A percentile compares a stretch with the other conserved stretches of the same genome.
Evolutionary conservation across 2,329 filamentous ascomycete genomes (phyloP).

Genomic region (Neofusicoccum ribis): DNA sequence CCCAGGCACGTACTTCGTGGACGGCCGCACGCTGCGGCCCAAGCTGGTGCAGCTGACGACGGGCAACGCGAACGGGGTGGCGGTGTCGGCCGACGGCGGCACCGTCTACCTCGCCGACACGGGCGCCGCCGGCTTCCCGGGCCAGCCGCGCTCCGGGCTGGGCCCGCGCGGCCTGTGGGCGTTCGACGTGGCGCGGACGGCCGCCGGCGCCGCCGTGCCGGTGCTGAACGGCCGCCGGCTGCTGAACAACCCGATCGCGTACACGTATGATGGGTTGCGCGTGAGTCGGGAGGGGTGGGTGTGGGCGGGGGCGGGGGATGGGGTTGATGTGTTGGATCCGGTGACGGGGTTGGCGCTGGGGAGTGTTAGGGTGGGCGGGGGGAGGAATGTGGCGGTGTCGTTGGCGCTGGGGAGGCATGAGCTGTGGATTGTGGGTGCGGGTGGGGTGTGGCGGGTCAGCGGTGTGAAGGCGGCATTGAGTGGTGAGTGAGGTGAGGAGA

Average conservation of each 20-base stretch:
- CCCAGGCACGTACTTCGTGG: slow-evolving; percentile 20
- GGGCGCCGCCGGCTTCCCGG: not conserved
- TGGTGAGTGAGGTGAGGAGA: too few relatives aligned
- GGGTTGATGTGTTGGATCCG: slow-evolving; percentile 24
- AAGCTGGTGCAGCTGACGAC: slow-evolving; percentile 21
- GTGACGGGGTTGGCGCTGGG: too few relatives aligned
- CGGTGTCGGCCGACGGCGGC: slow-evolving; percentile 5
- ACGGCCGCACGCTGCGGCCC: slow-evolving; percentile 22
- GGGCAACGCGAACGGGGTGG: slow-evolving; percentile 23
- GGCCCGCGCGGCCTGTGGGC: slow-evolving; percentile 21
- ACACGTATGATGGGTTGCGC: slow-evolving; percentile 22
- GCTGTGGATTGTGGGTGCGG: too few relatives aligned
- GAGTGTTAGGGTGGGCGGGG: too few relatives aligned
- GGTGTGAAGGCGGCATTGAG: too few relatives aligned
- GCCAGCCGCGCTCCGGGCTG: slow-evolving; percentile 15
- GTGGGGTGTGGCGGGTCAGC: too few relatives aligned
- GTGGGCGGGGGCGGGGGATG: slow-evolving; percentile 23
- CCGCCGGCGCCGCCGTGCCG: not conserved
- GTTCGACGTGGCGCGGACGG: slow-evolving; percentile 4
- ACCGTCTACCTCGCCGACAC: slow-evolving; percentile 12
- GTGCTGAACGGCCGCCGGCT: slow-evolving; percentile 20
- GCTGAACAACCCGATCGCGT: slow-evolving; percentile 22
- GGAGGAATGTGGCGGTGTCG: too few relatives aligned
- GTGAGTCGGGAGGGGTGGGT: slow-evolving; percentile 20
- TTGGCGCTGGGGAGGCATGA: too few relatives aligned